Evolutionary conservation across 2,329 filamentous ascomycete species (phyloP).

Genomic region (Curvularia eragrostidis): DNA sequence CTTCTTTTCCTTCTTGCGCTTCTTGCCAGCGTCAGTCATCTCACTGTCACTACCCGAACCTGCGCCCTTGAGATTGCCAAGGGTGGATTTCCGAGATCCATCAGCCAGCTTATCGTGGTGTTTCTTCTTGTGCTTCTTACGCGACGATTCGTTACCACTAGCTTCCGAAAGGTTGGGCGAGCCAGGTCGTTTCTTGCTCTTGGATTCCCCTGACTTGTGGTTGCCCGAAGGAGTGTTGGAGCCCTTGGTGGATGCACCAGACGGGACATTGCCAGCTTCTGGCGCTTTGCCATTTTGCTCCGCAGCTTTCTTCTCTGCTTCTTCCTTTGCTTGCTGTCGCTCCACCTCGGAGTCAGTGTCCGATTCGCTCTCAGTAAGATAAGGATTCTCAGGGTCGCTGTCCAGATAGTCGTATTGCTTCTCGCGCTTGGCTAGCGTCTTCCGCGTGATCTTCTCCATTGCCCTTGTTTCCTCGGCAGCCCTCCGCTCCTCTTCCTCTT

Average conservation of each 20-base stretch:
- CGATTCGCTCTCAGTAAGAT: conserved; percentile 40
- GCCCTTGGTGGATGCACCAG: conserved; percentile 71
- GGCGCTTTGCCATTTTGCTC: conserved; percentile 56
- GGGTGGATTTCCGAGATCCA: conserved; percentile 34
- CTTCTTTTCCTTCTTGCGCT: conserved; percentile 63
- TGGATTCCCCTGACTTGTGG: conserved; percentile 57
- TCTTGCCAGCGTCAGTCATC: conserved; percentile 70
- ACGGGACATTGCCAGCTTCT: conserved; percentile 54
- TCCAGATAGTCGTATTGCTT: conserved; percentile 89
- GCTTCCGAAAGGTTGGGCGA: conserved; percentile 89
- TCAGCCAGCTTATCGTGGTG: conserved; percentile 35
- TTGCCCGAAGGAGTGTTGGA: conserved; percentile 70
- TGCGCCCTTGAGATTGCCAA: conserved; percentile 50
- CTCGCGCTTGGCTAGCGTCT: conserved; percentile 83
- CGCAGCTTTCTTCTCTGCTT: conserved; percentile 57
- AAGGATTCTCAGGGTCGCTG: conserved; percentile 67
- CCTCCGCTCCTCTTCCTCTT: conserved; percentile 70
- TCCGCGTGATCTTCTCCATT: conserved; percentile 78
- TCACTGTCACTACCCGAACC: conserved; percentile 76
- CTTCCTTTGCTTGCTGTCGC: conserved; percentile 64
- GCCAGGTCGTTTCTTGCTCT: conserved; percentile 78
- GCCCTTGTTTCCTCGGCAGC: conserved; percentile 73
- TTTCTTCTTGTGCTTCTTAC: conserved; percentile 62
- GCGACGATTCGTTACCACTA: conserved; percentile 86
- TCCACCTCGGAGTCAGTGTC: conserved; percentile 68